Base-by-base conservation (phyloP, 2,329 filamentous ascomycete species). In the Paraphaeosphaeria minitans region DNA sequence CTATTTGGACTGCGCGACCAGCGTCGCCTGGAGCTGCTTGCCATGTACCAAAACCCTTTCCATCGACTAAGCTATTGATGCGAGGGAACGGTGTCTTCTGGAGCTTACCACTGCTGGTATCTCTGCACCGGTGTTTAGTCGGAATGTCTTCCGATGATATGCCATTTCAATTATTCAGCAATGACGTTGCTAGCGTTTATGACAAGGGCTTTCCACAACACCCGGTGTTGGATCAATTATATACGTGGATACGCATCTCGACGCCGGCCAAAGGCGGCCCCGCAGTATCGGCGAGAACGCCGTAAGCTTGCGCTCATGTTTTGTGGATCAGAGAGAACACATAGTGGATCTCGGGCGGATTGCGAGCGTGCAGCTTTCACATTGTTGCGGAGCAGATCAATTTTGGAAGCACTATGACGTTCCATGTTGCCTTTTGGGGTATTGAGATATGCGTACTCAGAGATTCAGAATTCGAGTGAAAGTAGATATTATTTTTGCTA, bases 1-100 rank as follows among this genome's bases (percentile, higher is more conserved):
- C 55, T n/a, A 37, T 73, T 29, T 72, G 64, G 12, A 80, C 77
- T 24, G 78, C 77, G 35, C 35, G 14, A 22, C 58, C 54, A 14
- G 58, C 55, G 19, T 59, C 52, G 21, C 51, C 51, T 22, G 59
- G 60, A 29, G 49, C 58, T 14, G 53, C 58, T 53, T 66, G 62
- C 62, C 62, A 66, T n/a, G 63, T 65, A 33, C 64, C 64, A 47
- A 66, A 64, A 19, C 62, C 64, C 56, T 58, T 12, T 3, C 19
- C 4, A 21, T 52, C 35, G 22, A 37, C 22, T 51, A 22, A 51
- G 29, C 48, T 22, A 16, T 16, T 39, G 24, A 19, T 16, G 16
- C 33, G 14, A 24, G 10, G n/a, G 4, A 51, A 33, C 24, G 14
- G 8, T 12, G 7, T 2, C 2, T 43, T 16, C 4, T 19, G n/a